Evolutionary conservation across 148 eudicot genomes (phyloP).

Genomic region (Linanthus parryae): DNA sequence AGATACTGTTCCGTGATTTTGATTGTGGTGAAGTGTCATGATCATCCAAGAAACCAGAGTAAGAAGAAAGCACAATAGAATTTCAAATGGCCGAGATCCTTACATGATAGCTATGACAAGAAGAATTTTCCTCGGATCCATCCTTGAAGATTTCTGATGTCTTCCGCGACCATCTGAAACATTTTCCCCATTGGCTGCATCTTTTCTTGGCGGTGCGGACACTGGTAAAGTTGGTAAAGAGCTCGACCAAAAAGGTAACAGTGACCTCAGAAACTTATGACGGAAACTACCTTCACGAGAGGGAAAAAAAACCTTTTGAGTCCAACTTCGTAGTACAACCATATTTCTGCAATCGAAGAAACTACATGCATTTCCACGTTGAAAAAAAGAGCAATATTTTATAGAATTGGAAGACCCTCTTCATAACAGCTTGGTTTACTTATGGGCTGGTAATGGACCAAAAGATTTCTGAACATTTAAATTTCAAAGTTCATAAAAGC

Average conservation of each 20-base stretch:
- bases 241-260: slow-evolving; percentile 93
- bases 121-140: slow-evolving; percentile 97
- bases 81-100: too few relatives aligned
- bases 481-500: neutral
- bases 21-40: neutral
- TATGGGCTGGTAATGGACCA: too few relatives aligned
- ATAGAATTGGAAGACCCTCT: too few relatives aligned
- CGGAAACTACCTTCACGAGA: slow-evolving; percentile 64
- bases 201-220: slow-evolving; percentile 80
- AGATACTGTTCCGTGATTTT: too few relatives aligned
- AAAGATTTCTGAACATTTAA: too few relatives aligned
- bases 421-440: too few relatives aligned
- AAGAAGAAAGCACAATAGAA: too few relatives aligned
- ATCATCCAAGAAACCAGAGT: neutral
- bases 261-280: slow-evolving; percentile 68
- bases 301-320: neutral
- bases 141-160: slow-evolving; percentile 72
- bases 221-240: slow-evolving; percentile 92
- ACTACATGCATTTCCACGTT: too few relatives aligned
- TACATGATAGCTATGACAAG: slow-evolving; percentile 93
- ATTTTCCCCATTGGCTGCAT: slow-evolving; percentile 61
- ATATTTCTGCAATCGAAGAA: neutral
- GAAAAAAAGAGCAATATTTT: too few relatives aligned
- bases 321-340: neutral
- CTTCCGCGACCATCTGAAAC: slow-evolving; percentile 55